Conservation (phyloP, 1,284 basidiomycete species). For the Ustilago bromivora region DNA sequence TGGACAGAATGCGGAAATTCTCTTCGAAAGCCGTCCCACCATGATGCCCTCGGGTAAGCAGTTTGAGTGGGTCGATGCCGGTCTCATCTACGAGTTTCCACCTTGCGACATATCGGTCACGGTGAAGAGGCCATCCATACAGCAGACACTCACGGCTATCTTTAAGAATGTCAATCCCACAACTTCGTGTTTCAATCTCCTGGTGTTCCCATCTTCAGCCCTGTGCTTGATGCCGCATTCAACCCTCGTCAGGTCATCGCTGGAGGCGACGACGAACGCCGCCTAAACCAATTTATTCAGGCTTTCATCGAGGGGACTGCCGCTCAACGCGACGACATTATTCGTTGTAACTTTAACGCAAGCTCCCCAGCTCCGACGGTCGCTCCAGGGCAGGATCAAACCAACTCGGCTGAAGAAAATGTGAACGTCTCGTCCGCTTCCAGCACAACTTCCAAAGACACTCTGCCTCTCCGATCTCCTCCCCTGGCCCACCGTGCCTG, state of each 20-base stretch:
- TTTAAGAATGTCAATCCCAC: conserved; percentile 3
- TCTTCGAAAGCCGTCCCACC: conserved; percentile 2
- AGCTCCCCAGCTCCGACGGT: neutral
- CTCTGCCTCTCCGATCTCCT: neutral
- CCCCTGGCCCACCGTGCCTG: conserved; percentile 1
- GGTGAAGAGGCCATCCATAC: conserved; percentile 7
- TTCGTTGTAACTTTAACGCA: neutral
- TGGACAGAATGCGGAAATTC: neutral
- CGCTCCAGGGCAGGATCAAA: neutral
- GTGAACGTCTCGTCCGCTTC: neutral
- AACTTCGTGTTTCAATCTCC: neutral
- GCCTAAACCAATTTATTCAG: neutral
- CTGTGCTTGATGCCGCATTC: neutral
- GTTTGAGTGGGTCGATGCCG: conserved; percentile 20
- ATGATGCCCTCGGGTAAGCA: neutral
- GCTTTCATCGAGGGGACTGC: neutral
- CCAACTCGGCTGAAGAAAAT: neutral
- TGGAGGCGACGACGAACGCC: conserved; percentile 15
- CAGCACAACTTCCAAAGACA: neutral
- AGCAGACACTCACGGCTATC: neutral
- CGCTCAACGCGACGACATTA: neutral
- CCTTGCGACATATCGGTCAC: conserved; percentile 11
- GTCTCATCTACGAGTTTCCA: conserved; percentile 3
- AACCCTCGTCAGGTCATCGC: neutral
- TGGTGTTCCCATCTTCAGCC: conserved; percentile 3